Percentiles rank a stretch among this genome's conserved stretches.
phyloP scores from a whole-genome alignment of 208 protist genomes.

The Acanthamoeba lenticulata region DNA sequence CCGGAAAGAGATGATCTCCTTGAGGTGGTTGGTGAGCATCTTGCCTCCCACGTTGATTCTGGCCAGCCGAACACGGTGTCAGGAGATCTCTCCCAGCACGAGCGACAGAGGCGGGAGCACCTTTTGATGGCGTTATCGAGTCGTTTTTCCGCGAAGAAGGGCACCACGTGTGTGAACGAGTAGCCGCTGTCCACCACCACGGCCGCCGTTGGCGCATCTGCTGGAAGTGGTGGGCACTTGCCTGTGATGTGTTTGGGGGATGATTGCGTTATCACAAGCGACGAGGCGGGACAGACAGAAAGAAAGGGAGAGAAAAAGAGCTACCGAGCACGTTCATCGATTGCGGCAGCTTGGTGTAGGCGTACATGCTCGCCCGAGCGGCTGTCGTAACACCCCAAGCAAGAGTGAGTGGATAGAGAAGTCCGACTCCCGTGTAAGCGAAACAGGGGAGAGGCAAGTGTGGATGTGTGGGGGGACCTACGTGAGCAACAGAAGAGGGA shows the following conservation, averaged over 20 bases:
- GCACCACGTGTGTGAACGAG: slow-evolving; percentile 76
- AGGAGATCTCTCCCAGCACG: too few species aligned
- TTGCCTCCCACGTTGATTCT: slow-evolving; percentile 82
- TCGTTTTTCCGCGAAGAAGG: slow-evolving; percentile 62
- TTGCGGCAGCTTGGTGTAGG: background rate
- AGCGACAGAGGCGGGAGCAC: background rate
- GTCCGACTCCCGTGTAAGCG: background rate
- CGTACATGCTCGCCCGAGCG: background rate
- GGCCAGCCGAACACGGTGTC: too few species aligned
- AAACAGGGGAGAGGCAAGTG: background rate
- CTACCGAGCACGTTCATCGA: background rate
- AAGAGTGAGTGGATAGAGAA: background rate
- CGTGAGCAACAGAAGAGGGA: slow-evolving; percentile 60
- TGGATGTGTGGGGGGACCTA: background rate
- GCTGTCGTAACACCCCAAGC: background rate
- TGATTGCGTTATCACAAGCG: background rate
- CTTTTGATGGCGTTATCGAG: slow-evolving; percentile 27
- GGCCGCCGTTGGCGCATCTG: background rate
- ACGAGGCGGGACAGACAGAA: background rate
- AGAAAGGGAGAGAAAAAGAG: background rate
- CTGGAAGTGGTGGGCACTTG: background rate
- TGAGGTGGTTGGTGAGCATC: slow-evolving; percentile 80
- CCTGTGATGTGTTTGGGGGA: background rate
- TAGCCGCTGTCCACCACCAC: slow-evolving; percentile 80
- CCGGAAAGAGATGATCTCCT: slow-evolving; percentile 77